These are phyloP conservation scores for Barbarea vulgaris DNA, from an alignment of 345 rosid genomes.

Conservation along the genomic window DNA sequence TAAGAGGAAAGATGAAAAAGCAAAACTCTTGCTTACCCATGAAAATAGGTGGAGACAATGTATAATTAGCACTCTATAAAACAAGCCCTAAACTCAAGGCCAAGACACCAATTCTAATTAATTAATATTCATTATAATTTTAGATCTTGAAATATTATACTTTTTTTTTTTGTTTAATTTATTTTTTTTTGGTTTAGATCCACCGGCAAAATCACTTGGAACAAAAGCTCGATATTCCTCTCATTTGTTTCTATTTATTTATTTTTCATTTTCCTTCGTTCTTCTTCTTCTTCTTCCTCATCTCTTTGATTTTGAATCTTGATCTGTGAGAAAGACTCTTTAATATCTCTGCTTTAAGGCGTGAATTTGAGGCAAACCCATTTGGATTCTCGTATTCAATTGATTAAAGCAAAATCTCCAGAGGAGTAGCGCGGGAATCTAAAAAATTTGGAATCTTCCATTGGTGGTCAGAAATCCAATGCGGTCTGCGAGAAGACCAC, in stretches of 20 bases:
- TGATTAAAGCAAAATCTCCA: conserved; percentile 25
- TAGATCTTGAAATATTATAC: conserved; percentile 32
- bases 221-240: conserved; percentile 32
- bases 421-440: conserved; percentile 39
- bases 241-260: conserved; percentile 12
- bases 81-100: conserved; percentile 43
- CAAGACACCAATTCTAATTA: conserved; percentile 35
- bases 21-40: conserved; percentile 41
- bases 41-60: conserved; percentile 40
- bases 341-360: conserved; percentile 13
- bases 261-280: background rate
- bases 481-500: conserved; percentile 63
- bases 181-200: conserved; percentile 27
- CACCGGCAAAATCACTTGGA: conserved; percentile 43
- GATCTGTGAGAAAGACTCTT: conserved; percentile 26
- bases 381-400: conserved; percentile 28
- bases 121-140: conserved; percentile 27
- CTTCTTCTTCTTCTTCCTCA: conserved; percentile 20
- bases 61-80: conserved; percentile 39
- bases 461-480: conserved; percentile 52
- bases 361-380: conserved; percentile 25
- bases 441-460: conserved; percentile 15
- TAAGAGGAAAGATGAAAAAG: conserved; percentile 33
- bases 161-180: background rate
- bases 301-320: conserved; percentile 33